Conservation (phyloP, 192 early-diverging fungal genomes). For the Coemansia erecta region DNA sequence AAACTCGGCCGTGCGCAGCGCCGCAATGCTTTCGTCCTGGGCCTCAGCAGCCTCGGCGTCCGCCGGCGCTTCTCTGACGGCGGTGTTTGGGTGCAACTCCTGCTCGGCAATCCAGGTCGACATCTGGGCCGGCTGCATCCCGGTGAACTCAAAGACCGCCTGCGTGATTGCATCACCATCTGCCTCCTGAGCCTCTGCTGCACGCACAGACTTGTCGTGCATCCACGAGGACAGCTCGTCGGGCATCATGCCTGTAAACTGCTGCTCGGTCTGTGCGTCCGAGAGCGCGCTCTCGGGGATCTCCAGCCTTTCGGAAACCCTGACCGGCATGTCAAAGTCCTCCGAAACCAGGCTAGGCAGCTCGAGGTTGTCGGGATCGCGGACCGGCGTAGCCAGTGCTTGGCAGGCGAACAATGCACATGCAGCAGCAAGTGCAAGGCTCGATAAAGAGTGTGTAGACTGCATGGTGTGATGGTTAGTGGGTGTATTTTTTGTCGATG, state of each 20-base stretch:
- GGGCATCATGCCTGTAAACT: conserved; percentile 37
- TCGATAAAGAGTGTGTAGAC: background rate
- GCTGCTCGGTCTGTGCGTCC: background rate
- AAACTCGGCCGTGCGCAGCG: conserved; percentile 33
- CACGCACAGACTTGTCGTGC: conserved; percentile 14
- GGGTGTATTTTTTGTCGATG: background rate
- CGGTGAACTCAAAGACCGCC: conserved; percentile 3
- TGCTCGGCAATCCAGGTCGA: conserved; percentile 3
- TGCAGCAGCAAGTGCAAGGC: background rate
- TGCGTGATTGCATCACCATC: background rate
- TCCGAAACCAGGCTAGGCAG: background rate
- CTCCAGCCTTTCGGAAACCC: background rate
- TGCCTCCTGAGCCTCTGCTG: background rate
- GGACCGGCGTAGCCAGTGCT: background rate
- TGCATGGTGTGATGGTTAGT: background rate
- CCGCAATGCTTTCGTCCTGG: conserved; percentile 17
- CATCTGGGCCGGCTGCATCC: conserved; percentile 2
- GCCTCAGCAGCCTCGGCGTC: conserved; percentile 9
- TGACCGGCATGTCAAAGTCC: background rate
- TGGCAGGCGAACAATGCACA: background rate
- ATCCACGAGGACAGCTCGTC: conserved; percentile 33
- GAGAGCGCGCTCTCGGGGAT: background rate
- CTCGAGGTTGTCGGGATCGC: background rate
- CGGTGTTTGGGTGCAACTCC: conserved; percentile 1
- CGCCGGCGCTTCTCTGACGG: background rate